These are phyloP conservation scores for Penstemon barbatus DNA, from an alignment of 257 asterid genomes.

Conservation along the genomic window DNA sequence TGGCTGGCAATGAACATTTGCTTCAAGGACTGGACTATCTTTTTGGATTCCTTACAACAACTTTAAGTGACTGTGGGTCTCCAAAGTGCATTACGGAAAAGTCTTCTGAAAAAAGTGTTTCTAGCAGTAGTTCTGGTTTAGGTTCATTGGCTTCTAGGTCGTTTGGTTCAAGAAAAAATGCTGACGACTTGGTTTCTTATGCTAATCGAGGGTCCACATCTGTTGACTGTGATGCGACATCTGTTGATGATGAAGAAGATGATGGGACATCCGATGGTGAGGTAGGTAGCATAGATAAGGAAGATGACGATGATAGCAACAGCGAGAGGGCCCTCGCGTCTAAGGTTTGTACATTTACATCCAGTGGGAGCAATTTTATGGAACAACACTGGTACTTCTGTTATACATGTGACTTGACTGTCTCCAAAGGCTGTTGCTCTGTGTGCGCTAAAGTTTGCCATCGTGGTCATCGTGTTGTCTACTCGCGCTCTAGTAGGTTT, in stretches of 20 bases:
- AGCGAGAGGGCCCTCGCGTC: slow-evolving; percentile 90
- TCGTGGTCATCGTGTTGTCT: slow-evolving; percentile 98
- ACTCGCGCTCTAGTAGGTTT: slow-evolving; percentile 97
- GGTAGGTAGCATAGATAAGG: slow-evolving; percentile 89
- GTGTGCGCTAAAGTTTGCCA: slow-evolving; percentile 99
- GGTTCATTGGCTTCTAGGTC: slow-evolving; percentile 59
- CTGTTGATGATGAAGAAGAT: slow-evolving; percentile 96
- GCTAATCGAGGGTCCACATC: slow-evolving; percentile 71
- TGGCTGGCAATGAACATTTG: slow-evolving; percentile 64
- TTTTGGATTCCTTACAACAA: slow-evolving; percentile 64
- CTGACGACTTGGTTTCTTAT: slow-evolving; percentile 67
- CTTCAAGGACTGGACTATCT: slow-evolving; percentile 85
- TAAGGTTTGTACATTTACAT: slow-evolving; percentile 96
- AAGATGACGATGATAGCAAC: slow-evolving; percentile 89
- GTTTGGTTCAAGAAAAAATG: slow-evolving; percentile 66
- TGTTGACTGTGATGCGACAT: slow-evolving; percentile 91
- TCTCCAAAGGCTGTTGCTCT: slow-evolving; percentile 98
- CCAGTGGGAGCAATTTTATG: slow-evolving; percentile 99
- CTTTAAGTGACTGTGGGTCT: slow-evolving; percentile 67
- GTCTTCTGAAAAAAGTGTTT: slow-evolving; percentile 51
- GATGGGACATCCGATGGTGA: slow-evolving; percentile 99
- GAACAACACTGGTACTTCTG: slow-evolving; percentile 99
- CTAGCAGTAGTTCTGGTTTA: slow-evolving; percentile 55
- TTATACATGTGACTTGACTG: slow-evolving; percentile 95
- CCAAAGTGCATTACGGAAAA: slow-evolving; percentile 47